Evolutionary conservation across 2,329 filamentous ascomycete genomes (phyloP).

Genomic region (Fusarium setosum): DNA sequence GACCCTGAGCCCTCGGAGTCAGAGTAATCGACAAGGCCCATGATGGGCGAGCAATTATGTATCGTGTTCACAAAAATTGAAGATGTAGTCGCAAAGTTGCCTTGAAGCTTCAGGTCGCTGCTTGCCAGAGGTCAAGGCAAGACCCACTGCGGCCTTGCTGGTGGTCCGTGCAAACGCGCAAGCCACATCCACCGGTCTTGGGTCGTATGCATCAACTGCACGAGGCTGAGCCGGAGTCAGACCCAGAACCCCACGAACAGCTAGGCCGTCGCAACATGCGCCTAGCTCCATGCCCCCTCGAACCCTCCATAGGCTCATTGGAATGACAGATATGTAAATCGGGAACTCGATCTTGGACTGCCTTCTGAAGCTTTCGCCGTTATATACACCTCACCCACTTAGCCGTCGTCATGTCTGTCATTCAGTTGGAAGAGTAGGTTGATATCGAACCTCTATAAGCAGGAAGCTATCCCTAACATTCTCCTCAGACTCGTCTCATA

Average conservation of each 20-base stretch:
- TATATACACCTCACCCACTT: constrained; percentile 5
- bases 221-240: constrained; percentile 37
- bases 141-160: constrained; percentile 26
- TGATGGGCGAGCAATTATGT: constrained; percentile 49
- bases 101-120: not conserved
- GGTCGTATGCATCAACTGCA: too few species aligned
- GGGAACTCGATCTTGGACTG: not conserved
- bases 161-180: constrained; percentile 28
- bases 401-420: constrained; percentile 49
- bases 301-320: not conserved
- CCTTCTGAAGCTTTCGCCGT: not conserved
- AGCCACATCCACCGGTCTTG: too few species aligned
- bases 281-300: constrained; percentile 11
- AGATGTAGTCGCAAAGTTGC: constrained; percentile 11
- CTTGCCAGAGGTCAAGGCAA: constrained; percentile 9
- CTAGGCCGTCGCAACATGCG: constrained; percentile 13
- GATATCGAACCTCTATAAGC: not conserved
- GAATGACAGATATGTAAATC: constrained; percentile 33
- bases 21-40: constrained; percentile 86
- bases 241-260: constrained; percentile 32
- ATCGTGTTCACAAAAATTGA: not conserved
- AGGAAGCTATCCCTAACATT: constrained; percentile 32
- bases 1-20: constrained; percentile 84
- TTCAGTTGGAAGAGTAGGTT: constrained; percentile 53
- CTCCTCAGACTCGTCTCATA: constrained; percentile 78